Percentiles rank a stretch among this genome's conserved stretches.
Conservation (phyloP, 805 yeast species). For the Kuraishia capsulata region DNA sequence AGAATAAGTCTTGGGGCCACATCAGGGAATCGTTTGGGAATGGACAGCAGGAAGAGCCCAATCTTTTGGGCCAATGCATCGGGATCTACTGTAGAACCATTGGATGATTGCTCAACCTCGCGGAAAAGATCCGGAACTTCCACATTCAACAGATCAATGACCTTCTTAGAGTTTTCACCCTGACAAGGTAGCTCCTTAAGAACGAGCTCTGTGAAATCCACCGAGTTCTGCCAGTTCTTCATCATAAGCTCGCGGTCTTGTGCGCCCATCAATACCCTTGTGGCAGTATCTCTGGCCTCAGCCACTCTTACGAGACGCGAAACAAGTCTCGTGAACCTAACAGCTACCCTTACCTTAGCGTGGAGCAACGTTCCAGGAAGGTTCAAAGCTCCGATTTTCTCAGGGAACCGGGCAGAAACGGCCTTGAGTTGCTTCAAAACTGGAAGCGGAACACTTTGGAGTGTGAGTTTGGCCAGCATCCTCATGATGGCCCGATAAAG, state of each 20-base stretch:
- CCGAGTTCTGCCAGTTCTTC: constrained; percentile 39
- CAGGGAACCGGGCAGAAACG: constrained; percentile 40
- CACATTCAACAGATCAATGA: constrained; percentile 21
- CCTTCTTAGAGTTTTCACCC: constrained; percentile 16
- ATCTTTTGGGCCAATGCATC: constrained; percentile 8
- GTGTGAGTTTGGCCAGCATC: constrained; percentile 52
- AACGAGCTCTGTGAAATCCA: constrained; percentile 16
- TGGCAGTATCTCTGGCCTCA: constrained; percentile 3
- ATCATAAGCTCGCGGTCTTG: constrained; percentile 34
- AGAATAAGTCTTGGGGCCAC: constrained; percentile 48
- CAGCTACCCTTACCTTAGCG: constrained; percentile 47
- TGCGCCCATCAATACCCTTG: constrained; percentile 2
- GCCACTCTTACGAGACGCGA: constrained; percentile 3
- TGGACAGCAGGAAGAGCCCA: constrained; percentile 8
- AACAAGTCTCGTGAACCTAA: constrained; percentile 14
- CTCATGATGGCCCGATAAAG: constrained; percentile 46
- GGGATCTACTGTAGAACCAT: constrained; percentile 2
- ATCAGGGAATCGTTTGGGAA: constrained; percentile 30
- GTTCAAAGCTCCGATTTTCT: constrained; percentile 30
- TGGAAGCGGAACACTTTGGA: constrained; percentile 49
- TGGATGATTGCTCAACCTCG: constrained; percentile 2
- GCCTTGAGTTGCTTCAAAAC: constrained; percentile 44
- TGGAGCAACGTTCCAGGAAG: constrained; percentile 41
- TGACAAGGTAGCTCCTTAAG: constrained; percentile 6
- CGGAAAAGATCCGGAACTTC: constrained; percentile 23